Evolutionary conservation across 208 protist species (phyloP), one percentile per base, ranked within the genome.

Genomic region (Trypanosoma lewisi): DNA sequence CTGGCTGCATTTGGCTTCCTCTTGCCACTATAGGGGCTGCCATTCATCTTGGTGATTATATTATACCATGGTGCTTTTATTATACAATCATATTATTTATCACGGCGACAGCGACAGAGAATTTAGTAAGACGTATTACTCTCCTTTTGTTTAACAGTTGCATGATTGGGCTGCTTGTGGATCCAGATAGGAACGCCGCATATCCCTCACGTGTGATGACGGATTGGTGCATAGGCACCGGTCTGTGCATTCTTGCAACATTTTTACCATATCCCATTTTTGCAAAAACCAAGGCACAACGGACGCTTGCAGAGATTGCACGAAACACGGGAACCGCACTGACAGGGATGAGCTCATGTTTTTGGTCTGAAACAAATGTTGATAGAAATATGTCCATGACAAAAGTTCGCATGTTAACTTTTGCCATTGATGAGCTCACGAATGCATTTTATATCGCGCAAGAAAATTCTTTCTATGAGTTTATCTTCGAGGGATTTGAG

Each of bases 81-180:
- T 95, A 95, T 75, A 84, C 83, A 0, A 42, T 73, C 9, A 66
- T 84, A 19, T 68, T 95, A 25, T 88, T 95, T 67, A 58, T 95
- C 66, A 89, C 93, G 70, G 89, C 84, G 21, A 34, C 67, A n/a
- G 80, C 89, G 51, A 93, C 86, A 25, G 84, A 93, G 23, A 70
- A 63, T 30, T 85, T 88, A 54, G 74, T 71, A 44, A 79, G 84
- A 4, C 83, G 89, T 23, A 87, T 93, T 51, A 86, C 72, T 61
- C 77, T 95, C n/a, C 81, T 93, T n/a, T 73, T 95, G 4, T 93
- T 93, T 73, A 95, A 95, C 72, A 87, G 52, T 52, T 91, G 85
- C 59, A 84, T 84, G 63, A 77, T 95, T 25, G 82, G 83, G 5
- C 36, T 95, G 6, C 73, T 95, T 9, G 41, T 82, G 12, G 45